Base-by-base conservation (phyloP, 306 rosid genomes). In the Calophaca sinica region DNA sequence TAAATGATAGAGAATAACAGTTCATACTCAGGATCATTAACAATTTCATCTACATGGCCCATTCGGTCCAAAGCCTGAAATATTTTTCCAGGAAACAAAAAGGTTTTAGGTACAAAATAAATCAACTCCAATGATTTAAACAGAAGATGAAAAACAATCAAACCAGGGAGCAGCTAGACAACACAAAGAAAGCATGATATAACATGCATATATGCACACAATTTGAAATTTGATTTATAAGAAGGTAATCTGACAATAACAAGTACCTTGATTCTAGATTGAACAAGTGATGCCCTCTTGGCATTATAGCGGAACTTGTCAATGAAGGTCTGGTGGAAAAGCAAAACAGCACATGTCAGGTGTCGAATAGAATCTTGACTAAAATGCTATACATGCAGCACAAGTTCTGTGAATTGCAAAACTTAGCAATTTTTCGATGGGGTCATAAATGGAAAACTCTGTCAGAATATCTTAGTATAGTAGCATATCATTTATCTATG, bases 251-350 rank as follows among this genome's bases (percentile, higher is more conserved):
- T 28, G 72, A 54, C 26, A 62, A 77, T 28, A 53, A 62, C 35
- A 83, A 67, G 73, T 83, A 94, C 99, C 97, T 94, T 94, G 87
- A 94, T 94, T 89, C 99, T 94, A 42, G 99, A 94, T 80, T 94
- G 99, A 81, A 94, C 99, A 72, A 94, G 99, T 29, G 99, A 89
- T 10, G 99, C 98, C 84, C 99, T 92, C 89, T 94, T 94, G 8
- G 99, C 99, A 86, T 94, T 94, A 81, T 88, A 94, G 4, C 98
- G 96, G 65, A 94, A 94, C 93, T 94, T 94, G 81, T 94, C 99
- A 79, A 94, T 92, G 83, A 94, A 94, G 63, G 96, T 1, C 99
- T 94, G 96, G 67, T 11, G 77, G 46, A 66, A 67, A 73, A 64
- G 68, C 15, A 80, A 79, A 81, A 68, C 69, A 74, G 20, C 67